phyloP scores from a whole-genome alignment of 495 filamentous ascomycete genomes.

The Neurospora sp. region DNA sequence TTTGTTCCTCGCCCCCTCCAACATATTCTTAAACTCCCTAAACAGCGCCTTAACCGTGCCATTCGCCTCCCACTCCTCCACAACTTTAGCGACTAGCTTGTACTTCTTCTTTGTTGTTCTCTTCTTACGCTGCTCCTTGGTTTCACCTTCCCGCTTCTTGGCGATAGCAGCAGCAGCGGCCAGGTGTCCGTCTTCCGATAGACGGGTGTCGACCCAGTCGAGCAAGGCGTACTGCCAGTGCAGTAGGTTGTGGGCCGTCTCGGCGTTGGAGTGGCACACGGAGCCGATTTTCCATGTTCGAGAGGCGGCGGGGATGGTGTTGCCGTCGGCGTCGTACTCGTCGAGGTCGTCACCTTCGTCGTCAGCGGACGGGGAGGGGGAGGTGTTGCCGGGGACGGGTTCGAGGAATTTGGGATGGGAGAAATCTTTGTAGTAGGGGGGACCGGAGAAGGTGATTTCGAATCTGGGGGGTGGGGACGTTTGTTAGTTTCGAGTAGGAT shows the following conservation, averaged over 20 bases:
- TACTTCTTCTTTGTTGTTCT: slow-evolving; percentile 39
- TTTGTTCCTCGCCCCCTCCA: slow-evolving; percentile 29
- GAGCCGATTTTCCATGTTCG: slow-evolving; percentile 30
- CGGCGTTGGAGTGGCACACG: slow-evolving; percentile 55
- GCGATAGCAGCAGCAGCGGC: not conserved
- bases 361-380: slow-evolving; percentile 7
- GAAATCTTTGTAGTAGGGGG: slow-evolving; percentile 57
- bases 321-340: slow-evolving; percentile 27
- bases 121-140: slow-evolving; percentile 31
- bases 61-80: slow-evolving; percentile 22
- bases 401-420: slow-evolving; percentile 35
- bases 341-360: slow-evolving; percentile 36
- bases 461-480: slow-evolving; percentile 11
- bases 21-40: slow-evolving; percentile 23
- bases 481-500: not conserved
- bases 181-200: slow-evolving; percentile 46
- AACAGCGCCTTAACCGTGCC: slow-evolving; percentile 22
- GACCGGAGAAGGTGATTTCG: slow-evolving; percentile 52
- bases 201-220: slow-evolving; percentile 54
- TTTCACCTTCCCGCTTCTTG: slow-evolving; percentile 6
- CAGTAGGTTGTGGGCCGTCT: slow-evolving; percentile 55
- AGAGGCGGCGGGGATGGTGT: slow-evolving; percentile 22
- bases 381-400: slow-evolving; percentile 35
- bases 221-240: slow-evolving; percentile 73
- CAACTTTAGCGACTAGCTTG: slow-evolving; percentile 39